Percentiles rank a stretch among this genome's conserved stretches.
phyloP scores from a whole-genome alignment of 345 rosid genomes.

The Excoecaria agallocha region DNA sequence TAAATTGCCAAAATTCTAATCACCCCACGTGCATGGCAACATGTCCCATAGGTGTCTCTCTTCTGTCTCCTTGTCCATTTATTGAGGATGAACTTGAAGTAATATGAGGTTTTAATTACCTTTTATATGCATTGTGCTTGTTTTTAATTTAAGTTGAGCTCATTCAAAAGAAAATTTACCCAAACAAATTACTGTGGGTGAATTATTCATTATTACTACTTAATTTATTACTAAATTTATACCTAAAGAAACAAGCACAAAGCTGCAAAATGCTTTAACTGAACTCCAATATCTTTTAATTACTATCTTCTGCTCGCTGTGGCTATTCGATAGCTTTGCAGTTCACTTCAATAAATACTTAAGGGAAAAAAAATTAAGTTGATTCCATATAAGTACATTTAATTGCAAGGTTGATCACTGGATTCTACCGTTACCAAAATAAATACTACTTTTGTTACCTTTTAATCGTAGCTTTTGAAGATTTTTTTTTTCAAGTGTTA shows the following conservation, averaged over 20 bases:
- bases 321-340: neutral
- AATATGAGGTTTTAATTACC: no score
- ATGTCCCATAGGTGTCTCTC: conserved; percentile 12
- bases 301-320: neutral
- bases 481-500: no score
- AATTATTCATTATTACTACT: neutral
- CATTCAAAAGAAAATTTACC: no score
- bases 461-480: no score
- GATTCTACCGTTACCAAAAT: no score
- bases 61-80: conserved; percentile 2
- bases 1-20: conserved; percentile 15
- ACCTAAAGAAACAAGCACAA: neutral
- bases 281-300: neutral
- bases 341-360: neutral
- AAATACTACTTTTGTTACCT: neutral
- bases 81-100: no score
- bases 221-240: neutral
- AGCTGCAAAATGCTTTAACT: conserved; percentile 1
- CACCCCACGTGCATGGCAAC: conserved; percentile 26
- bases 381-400: no score
- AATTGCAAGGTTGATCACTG: no score
- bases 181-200: neutral
- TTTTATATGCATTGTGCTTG: no score
- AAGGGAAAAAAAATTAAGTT: neutral
- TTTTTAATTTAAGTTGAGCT: no score